These are phyloP conservation scores for Xylariomycetidae sp. DNA, from an alignment of 2,329 filamentous ascomycete species.

Conservation along the genomic window DNA sequence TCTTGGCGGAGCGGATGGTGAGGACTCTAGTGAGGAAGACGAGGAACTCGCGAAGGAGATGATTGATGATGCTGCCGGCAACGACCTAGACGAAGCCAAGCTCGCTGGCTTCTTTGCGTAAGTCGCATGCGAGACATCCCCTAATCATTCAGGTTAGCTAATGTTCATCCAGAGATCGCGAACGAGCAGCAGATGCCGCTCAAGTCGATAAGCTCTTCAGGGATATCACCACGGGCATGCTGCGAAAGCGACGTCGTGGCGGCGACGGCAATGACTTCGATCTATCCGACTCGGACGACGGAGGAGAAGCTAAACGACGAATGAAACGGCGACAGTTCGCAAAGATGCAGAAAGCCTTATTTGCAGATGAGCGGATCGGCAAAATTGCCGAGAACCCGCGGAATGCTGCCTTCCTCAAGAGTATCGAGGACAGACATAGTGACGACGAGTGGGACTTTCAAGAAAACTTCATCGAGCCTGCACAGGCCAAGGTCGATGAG, in stretches of 20 bases:
- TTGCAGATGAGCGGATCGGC: constrained; percentile 83
- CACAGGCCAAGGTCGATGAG: constrained; percentile 30
- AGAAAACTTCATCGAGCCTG: constrained; percentile 43
- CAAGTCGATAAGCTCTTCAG: constrained; percentile 87
- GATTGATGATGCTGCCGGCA: constrained; percentile 79
- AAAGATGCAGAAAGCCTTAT: constrained; percentile 83
- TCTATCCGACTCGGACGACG: constrained; percentile 87
- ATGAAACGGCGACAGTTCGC: constrained; percentile 85
- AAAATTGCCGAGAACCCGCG: constrained; percentile 87
- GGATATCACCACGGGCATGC: constrained; percentile 83
- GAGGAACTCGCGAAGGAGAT: constrained; percentile 72
- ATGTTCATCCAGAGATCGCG: constrained; percentile 61
- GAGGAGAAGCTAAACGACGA: constrained; percentile 69
- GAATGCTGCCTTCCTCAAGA: constrained; percentile 83
- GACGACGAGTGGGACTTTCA: constrained; percentile 77
- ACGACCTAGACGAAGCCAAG: constrained; percentile 74
- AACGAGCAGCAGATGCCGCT: constrained; percentile 77
- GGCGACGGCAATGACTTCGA: constrained; percentile 68
- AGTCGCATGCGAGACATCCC: too few species aligned
- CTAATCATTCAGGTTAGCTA: too few species aligned
- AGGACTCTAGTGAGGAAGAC: constrained; percentile 72
- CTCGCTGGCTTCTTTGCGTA: constrained; percentile 86
- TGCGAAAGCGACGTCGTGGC: constrained; percentile 64
- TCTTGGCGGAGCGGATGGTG: constrained; percentile 82
- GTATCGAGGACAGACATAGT: constrained; percentile 76